Conservation (phyloP, 2,329 filamentous ascomycete species). For the Ceratocystis eucalypticola region DNA sequence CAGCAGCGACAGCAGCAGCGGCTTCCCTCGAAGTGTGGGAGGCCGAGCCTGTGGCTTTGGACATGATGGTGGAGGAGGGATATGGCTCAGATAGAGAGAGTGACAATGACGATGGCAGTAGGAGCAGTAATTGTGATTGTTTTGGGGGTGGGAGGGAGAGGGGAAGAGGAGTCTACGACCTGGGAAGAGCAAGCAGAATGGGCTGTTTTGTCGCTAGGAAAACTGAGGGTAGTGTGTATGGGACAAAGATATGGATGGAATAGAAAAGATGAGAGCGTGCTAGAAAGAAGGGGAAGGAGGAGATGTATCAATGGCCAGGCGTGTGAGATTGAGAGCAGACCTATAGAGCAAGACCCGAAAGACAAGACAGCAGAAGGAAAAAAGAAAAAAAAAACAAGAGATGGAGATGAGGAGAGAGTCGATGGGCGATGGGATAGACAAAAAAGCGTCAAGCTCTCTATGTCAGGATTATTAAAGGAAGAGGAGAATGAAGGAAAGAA, state of each 20-base stretch:
- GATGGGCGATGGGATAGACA: conserved; percentile 9
- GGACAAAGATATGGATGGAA: background rate
- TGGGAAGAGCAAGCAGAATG: conserved; percentile 1
- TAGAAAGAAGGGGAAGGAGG: conserved; percentile 14
- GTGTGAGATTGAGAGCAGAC: background rate
- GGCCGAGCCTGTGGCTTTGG: conserved; percentile 35
- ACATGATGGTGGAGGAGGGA: conserved; percentile 29
- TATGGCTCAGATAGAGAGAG: conserved; percentile 19
- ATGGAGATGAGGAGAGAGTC: conserved; percentile 19
- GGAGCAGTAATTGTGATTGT: background rate
- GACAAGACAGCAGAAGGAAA: conserved; percentile 8
- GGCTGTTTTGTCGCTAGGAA: background rate
- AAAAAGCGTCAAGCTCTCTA: background rate
- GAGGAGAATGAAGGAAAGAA: conserved; percentile 23
- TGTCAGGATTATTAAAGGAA: conserved; percentile 20
- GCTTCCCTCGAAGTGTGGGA: conserved; percentile 33
- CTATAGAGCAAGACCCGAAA: too few relatives aligned
- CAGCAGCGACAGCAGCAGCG: conserved; percentile 30
- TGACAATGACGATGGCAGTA: background rate
- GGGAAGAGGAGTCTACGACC: background rate
- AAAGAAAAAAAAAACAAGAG: background rate
- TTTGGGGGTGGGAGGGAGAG: background rate
- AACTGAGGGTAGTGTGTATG: background rate
- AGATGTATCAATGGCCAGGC: background rate
- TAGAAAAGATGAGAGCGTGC: conserved; percentile 13